phyloP scores from a whole-genome alignment of 805 yeast species.

The Suhomyces sp. region DNA sequence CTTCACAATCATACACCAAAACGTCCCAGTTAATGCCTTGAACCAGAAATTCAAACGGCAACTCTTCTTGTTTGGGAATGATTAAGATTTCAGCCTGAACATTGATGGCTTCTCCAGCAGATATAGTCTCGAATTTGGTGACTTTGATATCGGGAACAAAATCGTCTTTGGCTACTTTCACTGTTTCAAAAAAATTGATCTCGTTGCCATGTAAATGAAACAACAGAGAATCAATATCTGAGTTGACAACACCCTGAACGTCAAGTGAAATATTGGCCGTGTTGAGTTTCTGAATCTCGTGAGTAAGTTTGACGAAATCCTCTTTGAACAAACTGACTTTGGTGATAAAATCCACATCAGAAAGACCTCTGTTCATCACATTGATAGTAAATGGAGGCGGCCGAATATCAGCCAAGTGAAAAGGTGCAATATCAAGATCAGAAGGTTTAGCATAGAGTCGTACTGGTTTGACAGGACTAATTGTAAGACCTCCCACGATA shows the following conservation, averaged over 20 bases:
- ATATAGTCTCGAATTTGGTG: conserved; percentile 11
- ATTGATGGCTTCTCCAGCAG: conserved; percentile 9
- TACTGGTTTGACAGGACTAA: conserved; percentile 18
- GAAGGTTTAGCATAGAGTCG: conserved; percentile 17
- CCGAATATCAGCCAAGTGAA: conserved; percentile 22
- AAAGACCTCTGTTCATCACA: conserved; percentile 16
- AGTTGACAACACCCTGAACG: conserved; percentile 17
- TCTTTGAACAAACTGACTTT: conserved; percentile 20
- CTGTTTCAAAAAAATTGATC: conserved; percentile 13
- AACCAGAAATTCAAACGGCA: conserved; percentile 19
- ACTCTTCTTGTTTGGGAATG: conserved; percentile 1
- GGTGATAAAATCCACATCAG: conserved; percentile 24
- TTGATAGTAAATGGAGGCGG: conserved; percentile 25
- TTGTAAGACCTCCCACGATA: conserved; percentile 21
- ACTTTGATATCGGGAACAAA: conserved; percentile 16
- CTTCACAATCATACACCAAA: conserved; percentile 24
- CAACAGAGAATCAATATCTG: conserved; percentile 16
- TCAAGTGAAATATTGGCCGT: conserved; percentile 18
- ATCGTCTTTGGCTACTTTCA: conserved; percentile 7
- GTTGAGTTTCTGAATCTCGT: conserved; percentile 11
- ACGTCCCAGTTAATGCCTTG: conserved; percentile 27
- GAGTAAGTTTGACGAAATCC: conserved; percentile 14
- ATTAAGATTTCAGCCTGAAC: conserved; percentile 6
- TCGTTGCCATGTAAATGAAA: conserved; percentile 14
- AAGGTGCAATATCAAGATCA: conserved; percentile 7